Base-by-base conservation (phyloP, 2,329 filamentous ascomycete genomes). In the Pseudocercospora cruenta region DNA sequence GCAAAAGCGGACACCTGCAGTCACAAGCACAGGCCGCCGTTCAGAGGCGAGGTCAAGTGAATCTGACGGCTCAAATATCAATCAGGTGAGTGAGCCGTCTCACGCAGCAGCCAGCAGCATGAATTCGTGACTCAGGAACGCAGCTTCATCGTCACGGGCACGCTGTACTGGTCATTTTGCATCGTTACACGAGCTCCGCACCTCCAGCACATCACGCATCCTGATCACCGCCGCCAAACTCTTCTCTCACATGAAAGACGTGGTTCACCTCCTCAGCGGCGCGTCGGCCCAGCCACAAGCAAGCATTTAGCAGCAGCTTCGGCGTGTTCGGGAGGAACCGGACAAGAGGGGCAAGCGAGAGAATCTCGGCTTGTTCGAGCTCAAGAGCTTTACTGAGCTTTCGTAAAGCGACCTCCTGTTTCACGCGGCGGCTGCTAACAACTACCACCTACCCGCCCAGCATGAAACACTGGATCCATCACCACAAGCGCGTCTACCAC, bases 11-110 rank as follows among this genome's bases (percentile, higher is more conserved):
- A 8, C 45, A 22, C 45, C n/a, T 49, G n/a, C 47, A 26, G 47
- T 51, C 45, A 51, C 47, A 51, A 51, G 47, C 54, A 58, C 28
- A 58, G 28, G 54, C 54, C 54, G 47, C 47, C 21, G 22, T 22
- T 6, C 19, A 51, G 19, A 19, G 47, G 47, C 22, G 22, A 26
- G 33, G 21, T 43, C 57, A 59, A 43, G 57, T 59, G 57, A 59
- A 59, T 59, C 22, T 45, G 33, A 59, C 36, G 12, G 28, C 26
- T 39, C 47, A 9, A 24, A 21, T 24, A 51, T 31, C 39, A 21
- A 45, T 59, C 57, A 59, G 57, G 57, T 59, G 57, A 59, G 57
- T 59, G 57, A 59, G 57, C 28, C 16, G 57, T 58, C 14, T 31
- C 36, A 22, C 31, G 55, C 28, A 24, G 16, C 51, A 55, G 33